Percentiles rank a stretch among this genome's conserved stretches.
These are phyloP conservation scores for Fusarium keratoplasticum DNA, from an alignment of 2,329 filamentous ascomycete species.

Conservation along the genomic window DNA sequence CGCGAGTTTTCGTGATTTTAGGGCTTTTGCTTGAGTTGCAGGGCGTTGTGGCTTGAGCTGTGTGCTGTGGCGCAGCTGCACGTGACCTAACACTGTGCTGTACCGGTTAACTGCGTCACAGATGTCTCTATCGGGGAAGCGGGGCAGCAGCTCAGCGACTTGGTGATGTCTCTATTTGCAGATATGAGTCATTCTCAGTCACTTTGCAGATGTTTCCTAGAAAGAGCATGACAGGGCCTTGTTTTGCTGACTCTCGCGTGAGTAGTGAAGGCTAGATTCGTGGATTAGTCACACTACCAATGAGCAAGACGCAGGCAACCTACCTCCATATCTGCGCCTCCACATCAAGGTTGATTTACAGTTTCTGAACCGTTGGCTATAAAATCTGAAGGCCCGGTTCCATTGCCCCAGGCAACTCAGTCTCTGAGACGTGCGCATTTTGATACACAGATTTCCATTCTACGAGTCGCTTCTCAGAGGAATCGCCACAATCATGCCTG, in stretches of 20 bases:
- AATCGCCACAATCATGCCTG: constrained; percentile 75
- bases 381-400: constrained; percentile 9
- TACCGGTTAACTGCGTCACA: constrained; percentile 42
- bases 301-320: constrained; percentile 26
- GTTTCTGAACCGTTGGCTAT: constrained; percentile 8
- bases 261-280: constrained; percentile 12
- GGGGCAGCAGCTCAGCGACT: constrained; percentile 38
- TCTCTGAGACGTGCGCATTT: constrained; percentile 12
- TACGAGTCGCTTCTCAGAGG: constrained; percentile 4
- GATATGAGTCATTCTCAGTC: constrained; percentile 46
- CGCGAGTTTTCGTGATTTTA: constrained; percentile 52
- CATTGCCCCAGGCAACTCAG: background rate
- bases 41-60: constrained; percentile 4
- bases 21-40: constrained; percentile 53
- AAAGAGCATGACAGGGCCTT: constrained; percentile 16
- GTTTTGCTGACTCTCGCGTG: constrained; percentile 35
- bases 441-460: background rate
- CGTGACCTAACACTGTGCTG: background rate
- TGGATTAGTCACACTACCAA: constrained; percentile 41
- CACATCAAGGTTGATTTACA: constrained; percentile 10
- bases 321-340: constrained; percentile 15
- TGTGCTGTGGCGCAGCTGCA: background rate
- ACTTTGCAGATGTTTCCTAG: constrained; percentile 22
- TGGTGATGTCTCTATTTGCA: constrained; percentile 14
- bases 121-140: constrained; percentile 46